Percentiles rank a stretch among this genome's conserved stretches.
Evolutionary conservation across 139 green algal species (phyloP).

Genomic region (Micractinium conductrix): DNA sequence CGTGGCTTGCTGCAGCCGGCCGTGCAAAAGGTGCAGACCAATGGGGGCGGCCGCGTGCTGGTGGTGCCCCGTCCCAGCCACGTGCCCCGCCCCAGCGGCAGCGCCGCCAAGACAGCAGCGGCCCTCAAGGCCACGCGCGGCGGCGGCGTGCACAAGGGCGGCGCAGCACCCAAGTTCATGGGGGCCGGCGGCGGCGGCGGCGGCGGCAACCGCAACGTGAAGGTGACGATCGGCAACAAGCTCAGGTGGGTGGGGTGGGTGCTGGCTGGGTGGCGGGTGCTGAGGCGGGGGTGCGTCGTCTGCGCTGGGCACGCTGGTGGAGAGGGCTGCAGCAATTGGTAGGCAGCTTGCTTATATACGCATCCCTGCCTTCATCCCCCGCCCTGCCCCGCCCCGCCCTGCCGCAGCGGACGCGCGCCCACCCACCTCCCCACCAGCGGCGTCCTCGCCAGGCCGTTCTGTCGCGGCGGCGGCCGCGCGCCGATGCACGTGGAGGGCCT

Average conservation of each 20-base stretch:
- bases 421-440: constrained; percentile 21
- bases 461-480: background rate
- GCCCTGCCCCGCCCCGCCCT: background rate
- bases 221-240: constrained; percentile 37
- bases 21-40: constrained; percentile 19
- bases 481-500: constrained; percentile 15
- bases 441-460: constrained; percentile 19
- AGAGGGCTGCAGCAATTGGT: background rate
- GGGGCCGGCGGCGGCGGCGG: background rate
- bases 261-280: background rate
- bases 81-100: background rate
- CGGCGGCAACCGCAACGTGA: constrained; percentile 13
- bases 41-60: constrained; percentile 24
- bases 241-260: background rate
- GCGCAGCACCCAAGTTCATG: constrained; percentile 13
- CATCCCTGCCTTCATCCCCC: background rate
- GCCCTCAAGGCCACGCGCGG: constrained; percentile 16
- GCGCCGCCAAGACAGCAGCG: background rate
- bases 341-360: background rate
- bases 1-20: background rate
- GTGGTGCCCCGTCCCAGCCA: constrained; percentile 26
- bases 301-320: too few species aligned
- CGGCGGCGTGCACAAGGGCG: constrained; percentile 31
- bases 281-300: background rate
- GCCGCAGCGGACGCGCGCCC: background rate